These are phyloP conservation scores for Daldinia bambusicola DNA, from an alignment of 495 filamentous ascomycete genomes.

Conservation along the genomic window DNA sequence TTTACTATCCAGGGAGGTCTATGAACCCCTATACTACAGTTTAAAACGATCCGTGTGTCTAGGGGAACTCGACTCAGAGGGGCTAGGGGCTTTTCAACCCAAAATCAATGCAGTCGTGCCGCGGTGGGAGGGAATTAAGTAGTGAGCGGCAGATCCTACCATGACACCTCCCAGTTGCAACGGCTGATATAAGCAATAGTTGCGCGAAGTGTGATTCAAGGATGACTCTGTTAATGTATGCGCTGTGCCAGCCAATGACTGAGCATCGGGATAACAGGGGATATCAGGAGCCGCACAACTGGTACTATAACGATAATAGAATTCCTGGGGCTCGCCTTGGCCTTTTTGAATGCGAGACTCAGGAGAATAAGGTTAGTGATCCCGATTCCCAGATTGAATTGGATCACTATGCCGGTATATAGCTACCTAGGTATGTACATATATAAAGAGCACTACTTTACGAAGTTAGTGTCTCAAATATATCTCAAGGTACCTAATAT, in stretches of 20 bases:
- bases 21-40: constrained; percentile 54
- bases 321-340: not conserved
- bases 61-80: not conserved
- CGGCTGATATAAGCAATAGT: not conserved
- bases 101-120: not conserved
- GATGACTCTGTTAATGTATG: not conserved
- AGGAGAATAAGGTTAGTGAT: not conserved
- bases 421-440: no score
- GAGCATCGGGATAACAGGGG: not conserved
- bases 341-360: not conserved
- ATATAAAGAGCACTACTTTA: no score
- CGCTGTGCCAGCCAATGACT: not conserved
- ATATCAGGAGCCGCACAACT: not conserved
- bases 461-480: no score
- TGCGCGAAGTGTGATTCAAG: not conserved
- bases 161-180: not conserved
- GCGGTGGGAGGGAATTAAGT: not conserved
- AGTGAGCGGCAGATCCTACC: not conserved
- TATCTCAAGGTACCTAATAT: no score
- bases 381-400: not conserved
- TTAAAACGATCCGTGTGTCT: not conserved
- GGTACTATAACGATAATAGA: not conserved
- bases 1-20: constrained; percentile 96
- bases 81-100: not conserved
- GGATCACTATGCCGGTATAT: not conserved